Conservation (phyloP, 2,329 filamentous ascomycete species). For the Mollisia scopiformis region DNA sequence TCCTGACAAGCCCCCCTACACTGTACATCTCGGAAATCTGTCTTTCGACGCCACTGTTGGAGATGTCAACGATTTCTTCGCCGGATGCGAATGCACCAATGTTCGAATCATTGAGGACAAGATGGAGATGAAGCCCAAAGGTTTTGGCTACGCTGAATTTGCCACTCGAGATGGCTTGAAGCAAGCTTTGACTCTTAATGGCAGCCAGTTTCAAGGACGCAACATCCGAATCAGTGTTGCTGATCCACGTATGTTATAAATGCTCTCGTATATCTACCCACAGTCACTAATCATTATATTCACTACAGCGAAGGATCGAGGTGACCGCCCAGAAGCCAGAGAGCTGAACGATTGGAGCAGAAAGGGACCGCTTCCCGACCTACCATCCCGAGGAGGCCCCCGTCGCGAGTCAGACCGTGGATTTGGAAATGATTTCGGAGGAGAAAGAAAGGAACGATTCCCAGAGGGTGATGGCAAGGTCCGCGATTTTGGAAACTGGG, state of each 20-base stretch:
- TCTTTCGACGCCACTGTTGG: conserved; percentile 90
- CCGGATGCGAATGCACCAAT: conserved; percentile 81
- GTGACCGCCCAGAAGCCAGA: conserved; percentile 66
- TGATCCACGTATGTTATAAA: conserved; percentile 83
- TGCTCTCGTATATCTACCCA: conserved; percentile 23
- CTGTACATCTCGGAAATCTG: conserved; percentile 93
- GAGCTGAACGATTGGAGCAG: conserved; percentile 91
- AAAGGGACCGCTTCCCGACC: conserved; percentile 83
- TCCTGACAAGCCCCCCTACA: conserved; percentile 91
- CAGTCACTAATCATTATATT: background rate
- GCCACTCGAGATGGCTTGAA: conserved; percentile 85
- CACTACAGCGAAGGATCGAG: conserved; percentile 78
- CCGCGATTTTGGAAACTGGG: conserved; percentile 88
- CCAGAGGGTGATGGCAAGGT: conserved; percentile 73
- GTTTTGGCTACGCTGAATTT: conserved; percentile 98
- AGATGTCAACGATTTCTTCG: conserved; percentile 85
- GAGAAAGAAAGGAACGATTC: conserved; percentile 71
- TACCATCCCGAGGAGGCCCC: conserved; percentile 57
- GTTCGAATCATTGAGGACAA: conserved; percentile 98
- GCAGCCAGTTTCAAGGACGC: conserved; percentile 82
- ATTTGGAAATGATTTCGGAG: conserved; percentile 49
- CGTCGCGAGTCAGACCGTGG: conserved; percentile 54
- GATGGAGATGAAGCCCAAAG: conserved; percentile 90
- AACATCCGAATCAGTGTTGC: conserved; percentile 93
- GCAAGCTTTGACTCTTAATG: conserved; percentile 83